A percentile compares a stretch with the other conserved stretches of the same genome.
phyloP scores from a whole-genome alignment of 805 yeast genomes.

The Candida morakotiae region DNA sequence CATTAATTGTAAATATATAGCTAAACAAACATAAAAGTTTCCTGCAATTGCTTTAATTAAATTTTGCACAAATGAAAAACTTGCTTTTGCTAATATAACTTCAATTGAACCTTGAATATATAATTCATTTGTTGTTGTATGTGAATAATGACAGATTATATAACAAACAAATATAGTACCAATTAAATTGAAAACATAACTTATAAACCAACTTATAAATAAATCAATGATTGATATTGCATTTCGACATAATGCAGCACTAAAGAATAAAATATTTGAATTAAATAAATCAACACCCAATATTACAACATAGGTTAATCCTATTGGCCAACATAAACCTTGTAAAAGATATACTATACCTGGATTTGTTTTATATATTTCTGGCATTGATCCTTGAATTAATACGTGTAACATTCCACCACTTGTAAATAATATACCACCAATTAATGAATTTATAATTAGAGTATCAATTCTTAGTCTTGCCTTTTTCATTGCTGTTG shows the following conservation, averaged over 20 bases:
- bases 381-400: constrained; percentile 50
- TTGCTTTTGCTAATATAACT: constrained; percentile 41
- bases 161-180: constrained; percentile 65
- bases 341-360: constrained; percentile 54
- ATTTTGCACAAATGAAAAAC: constrained; percentile 53
- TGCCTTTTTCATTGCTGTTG: constrained; percentile 80
- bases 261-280: constrained; percentile 67
- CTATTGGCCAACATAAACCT: constrained; percentile 65
- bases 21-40: constrained; percentile 72
- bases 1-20: constrained; percentile 72
- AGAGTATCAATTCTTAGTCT: constrained; percentile 59
- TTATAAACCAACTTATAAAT: constrained; percentile 59
- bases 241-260: constrained; percentile 64
- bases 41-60: constrained; percentile 72
- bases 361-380: constrained; percentile 36
- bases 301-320: constrained; percentile 68
- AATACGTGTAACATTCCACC: constrained; percentile 70
- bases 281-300: constrained; percentile 76
- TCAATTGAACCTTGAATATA: constrained; percentile 47
- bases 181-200: constrained; percentile 64
- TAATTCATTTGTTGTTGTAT: constrained; percentile 36
- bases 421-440: constrained; percentile 63
- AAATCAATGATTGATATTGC: constrained; percentile 67
- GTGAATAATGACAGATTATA: constrained; percentile 56
- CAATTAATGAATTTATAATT: constrained; percentile 61